Evolutionary conservation across 345 rosid genomes (phyloP).

Genomic region (Pistacia atlantica): DNA sequence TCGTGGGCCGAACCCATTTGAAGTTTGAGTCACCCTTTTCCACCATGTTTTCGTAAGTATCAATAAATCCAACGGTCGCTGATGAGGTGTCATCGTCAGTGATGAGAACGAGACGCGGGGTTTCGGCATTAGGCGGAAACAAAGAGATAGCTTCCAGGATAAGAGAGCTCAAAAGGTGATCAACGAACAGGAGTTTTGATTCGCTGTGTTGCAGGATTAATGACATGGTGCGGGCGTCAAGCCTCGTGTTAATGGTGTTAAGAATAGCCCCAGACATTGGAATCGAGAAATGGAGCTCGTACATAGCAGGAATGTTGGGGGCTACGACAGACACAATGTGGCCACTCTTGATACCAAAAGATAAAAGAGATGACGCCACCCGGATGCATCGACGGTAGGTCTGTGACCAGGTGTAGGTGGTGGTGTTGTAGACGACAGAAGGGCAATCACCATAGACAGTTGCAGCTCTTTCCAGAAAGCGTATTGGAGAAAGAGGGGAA

Average conservation of each 20-base stretch:
- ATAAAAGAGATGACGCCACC: constrained; percentile 54
- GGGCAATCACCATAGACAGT: constrained; percentile 49
- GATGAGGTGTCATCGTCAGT: constrained; percentile 20
- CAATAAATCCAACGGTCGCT: constrained; percentile 8
- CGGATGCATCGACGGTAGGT: constrained; percentile 67
- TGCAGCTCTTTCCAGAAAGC: constrained; percentile 56
- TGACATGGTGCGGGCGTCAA: constrained; percentile 53
- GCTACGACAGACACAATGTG: constrained; percentile 59
- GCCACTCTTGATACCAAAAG: constrained; percentile 41
- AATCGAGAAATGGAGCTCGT: constrained; percentile 70
- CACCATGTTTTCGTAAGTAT: constrained; percentile 30
- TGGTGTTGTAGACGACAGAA: constrained; percentile 47
- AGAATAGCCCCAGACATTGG: constrained; percentile 70
- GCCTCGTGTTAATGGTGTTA: constrained; percentile 59
- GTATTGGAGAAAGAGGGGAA: constrained; percentile 10
- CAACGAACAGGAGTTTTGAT: constrained; percentile 64
- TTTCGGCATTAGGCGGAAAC: constrained; percentile 27
- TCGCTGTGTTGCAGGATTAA: constrained; percentile 47
- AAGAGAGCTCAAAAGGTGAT: constrained; percentile 30
- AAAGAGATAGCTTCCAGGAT: constrained; percentile 46
- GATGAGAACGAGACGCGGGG: constrained; percentile 43
- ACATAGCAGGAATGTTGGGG: constrained; percentile 59
- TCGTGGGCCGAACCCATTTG: constrained; percentile 19
- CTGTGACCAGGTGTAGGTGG: constrained; percentile 50
- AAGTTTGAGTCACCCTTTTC: constrained; percentile 20